Conservation (phyloP, 768 basidiomycete genomes). For the Mycena chlorophos region DNA sequence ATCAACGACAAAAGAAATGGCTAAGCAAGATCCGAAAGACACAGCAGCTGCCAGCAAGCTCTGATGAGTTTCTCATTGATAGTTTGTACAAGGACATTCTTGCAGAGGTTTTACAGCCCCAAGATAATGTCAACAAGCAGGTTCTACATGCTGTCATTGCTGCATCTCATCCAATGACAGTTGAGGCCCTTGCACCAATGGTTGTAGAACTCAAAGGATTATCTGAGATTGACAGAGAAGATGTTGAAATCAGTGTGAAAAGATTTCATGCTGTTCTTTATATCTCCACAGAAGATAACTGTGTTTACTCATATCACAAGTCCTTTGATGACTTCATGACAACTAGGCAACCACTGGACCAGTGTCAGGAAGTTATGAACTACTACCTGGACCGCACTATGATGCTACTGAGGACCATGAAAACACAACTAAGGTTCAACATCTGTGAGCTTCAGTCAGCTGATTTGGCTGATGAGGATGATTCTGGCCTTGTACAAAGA, state of each 20-base stretch:
- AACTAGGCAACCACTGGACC: background rate
- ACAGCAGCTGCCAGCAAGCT: no score
- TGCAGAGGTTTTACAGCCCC: no score
- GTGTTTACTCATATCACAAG: slow-evolving; percentile 6
- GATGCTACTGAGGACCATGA: slow-evolving; percentile 4
- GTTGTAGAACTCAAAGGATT: background rate
- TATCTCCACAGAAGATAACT: background rate
- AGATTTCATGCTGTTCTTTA: slow-evolving; percentile 2
- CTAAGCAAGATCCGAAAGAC: background rate
- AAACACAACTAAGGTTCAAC: slow-evolving; percentile 9
- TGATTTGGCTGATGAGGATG: slow-evolving; percentile 6
- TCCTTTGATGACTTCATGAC: slow-evolving; percentile 6
- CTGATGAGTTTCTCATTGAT: no score
- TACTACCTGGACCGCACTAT: background rate
- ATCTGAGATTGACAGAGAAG: background rate
- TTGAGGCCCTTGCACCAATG: background rate
- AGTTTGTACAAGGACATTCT: no score
- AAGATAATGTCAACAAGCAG: no score
- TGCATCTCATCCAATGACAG: background rate
- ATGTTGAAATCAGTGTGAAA: background rate
- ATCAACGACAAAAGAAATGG: background rate
- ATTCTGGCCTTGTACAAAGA: no score
- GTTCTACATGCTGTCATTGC: slow-evolving; percentile 1
- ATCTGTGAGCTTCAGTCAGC: slow-evolving; percentile 8
- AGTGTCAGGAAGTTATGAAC: background rate